phyloP scores from a whole-genome alignment of 495 filamentous ascomycete species.

The Xylaria nigripes region DNA sequence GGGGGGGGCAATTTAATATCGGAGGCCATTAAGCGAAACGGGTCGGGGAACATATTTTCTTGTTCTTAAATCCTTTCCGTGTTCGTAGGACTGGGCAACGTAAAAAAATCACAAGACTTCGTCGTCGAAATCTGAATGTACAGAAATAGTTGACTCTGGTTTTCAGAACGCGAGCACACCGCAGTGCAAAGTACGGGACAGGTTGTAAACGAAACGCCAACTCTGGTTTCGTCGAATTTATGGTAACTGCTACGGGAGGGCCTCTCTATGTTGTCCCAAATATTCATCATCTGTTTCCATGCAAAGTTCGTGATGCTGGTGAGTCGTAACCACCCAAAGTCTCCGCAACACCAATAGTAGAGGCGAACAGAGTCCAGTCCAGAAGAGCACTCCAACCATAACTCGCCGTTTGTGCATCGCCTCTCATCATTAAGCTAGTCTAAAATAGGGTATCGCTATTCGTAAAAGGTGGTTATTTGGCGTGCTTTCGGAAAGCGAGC shows the following conservation, averaged over 20 bases:
- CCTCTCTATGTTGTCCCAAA: conserved; percentile 8
- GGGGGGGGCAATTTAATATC: too few species aligned
- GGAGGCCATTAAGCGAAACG: too few species aligned
- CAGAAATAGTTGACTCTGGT: background rate
- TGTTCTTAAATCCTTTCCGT: too few species aligned
- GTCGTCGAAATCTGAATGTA: too few species aligned
- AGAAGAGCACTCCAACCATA: conserved; percentile 7
- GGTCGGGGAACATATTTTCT: too few species aligned
- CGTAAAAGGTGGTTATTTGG: conserved; percentile 32
- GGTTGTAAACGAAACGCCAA: conserved; percentile 9
- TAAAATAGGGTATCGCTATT: conserved; percentile 21
- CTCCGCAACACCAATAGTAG: background rate
- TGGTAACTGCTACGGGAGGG: conserved; percentile 2
- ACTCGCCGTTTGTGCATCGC: conserved; percentile 1
- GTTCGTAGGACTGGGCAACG: too few species aligned
- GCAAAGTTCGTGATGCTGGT: conserved; percentile 9
- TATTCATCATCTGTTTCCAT: conserved; percentile 12
- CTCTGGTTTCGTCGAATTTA: conserved; percentile 2
- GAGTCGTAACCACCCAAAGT: conserved; percentile 6
- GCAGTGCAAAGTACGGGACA: background rate
- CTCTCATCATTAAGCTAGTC: conserved; percentile 10
- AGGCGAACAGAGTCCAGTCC: background rate
- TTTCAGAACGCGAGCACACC: background rate
- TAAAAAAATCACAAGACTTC: too few species aligned
- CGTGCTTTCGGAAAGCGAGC: conserved; percentile 61